Base-by-base conservation (phyloP, 2,329 filamentous ascomycete species). In the Ophiostoma ulmi region DNA sequence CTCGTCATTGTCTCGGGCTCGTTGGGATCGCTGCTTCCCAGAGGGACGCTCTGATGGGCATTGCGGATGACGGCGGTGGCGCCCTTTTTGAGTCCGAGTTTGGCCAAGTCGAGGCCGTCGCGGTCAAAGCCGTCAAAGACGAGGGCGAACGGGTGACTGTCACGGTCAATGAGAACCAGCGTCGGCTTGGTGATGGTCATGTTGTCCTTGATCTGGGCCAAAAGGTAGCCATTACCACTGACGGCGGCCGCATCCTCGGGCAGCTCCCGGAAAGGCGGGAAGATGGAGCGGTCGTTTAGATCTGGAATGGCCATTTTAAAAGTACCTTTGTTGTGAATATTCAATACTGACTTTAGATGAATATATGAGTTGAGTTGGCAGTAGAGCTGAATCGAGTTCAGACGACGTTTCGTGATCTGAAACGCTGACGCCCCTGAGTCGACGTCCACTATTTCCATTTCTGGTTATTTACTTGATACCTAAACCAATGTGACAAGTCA, bases 181-280 rank as follows among this genome's bases (percentile, higher is more conserved):
- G 83, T 85, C 6, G 83, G 83, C 73, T 84, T 81, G 26, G 79
- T 84, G 73, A 85, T 83, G 58, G 83, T 82, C 76, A 81, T 81
- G 76, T 84, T 79, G 72, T 84, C 79, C 72, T 81, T 81, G 70
- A 84, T 77, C 70, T 83, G 80, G 55, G 80, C 82, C 14, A 85
- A 77, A 52, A 84, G 79, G 67, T 66, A n/a, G 67, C 65, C 36
- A 58, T 26, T n/a, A 35, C 67, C 22, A 55, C 67, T 39, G 22
- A 67, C 39, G 8, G 55, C 36, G 64, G 22, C 70, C 48, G 52
- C 64, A 35, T 66, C 64, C 58, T 74, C 73, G 38, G 79, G 79
- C 66, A 80, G 74, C 70, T 75, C 72, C 71, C 68, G 48, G 68
- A 81, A 81, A 17, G 77, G 73, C 13, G 80, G 80, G 75, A 81